Evolutionary conservation across 331 rosid genomes (phyloP), one percentile per base, ranked within the genome.

Genomic region (Stylosanthes scabra): DNA sequence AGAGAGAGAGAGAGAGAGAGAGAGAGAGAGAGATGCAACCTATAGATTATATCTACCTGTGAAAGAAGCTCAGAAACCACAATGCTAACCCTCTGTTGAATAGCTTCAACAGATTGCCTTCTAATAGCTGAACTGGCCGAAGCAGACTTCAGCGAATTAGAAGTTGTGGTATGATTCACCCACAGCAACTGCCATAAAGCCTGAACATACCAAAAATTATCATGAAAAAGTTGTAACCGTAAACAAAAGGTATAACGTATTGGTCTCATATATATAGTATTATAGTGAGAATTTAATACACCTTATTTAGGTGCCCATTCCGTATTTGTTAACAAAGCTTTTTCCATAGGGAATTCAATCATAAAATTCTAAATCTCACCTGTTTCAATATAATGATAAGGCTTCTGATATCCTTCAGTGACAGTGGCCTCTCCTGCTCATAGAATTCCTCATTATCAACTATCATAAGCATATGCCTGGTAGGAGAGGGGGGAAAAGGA

Each of bases 121-220:
- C 84, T 90, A 58, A 69, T 74, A 68, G 78, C 72, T 66, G 72
- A 56, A 34, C 61, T 34, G 50, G 66, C 71, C n/a, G 78, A 15
- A 72, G 68, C 66, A 70, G 74, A 63, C 80, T 81, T 90, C 31
- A 31, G 58, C 40, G 83, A 81, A 82, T 73, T 82, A 84, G 76
- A 7, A 28, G 85, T 67, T 60, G 90, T 60, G 9, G 62, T 70
- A 63, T 89, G 96, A 77, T 83, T 89, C 79, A 83, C 87, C 97
- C 97, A 91, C 37, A 91, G 84, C 75, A 91, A 91, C 83, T 91
- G 96, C 97, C 97, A 91, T 12, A 91, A 82, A 58, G 90, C 91
- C 97, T 91, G 87, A 77, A 81, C 42, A 67, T 71, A 72, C 40
- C 51, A 66, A 29, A 58, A 71, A 37, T 31, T 50, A 27, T 27